Evolutionary conservation across 139 green algal genomes (phyloP), one percentile per base, ranked within the genome.

Genomic region (Haematococcus lacustris): DNA sequence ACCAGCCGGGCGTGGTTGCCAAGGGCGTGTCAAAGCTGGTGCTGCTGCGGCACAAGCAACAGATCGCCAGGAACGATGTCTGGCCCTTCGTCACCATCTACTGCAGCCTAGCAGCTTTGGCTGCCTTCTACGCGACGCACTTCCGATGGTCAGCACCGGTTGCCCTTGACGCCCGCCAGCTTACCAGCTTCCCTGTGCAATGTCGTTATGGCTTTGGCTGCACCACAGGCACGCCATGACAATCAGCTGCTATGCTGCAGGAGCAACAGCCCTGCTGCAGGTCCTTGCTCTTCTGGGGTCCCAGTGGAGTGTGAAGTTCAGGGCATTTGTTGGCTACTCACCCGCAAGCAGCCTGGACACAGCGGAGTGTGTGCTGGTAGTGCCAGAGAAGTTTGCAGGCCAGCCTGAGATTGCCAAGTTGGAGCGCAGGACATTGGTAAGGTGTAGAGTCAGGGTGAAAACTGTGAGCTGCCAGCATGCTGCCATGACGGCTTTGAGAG

Each of bases 401-500:
- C 78, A 40, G 17, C 81, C 74, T 62, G 88, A 91, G 51, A 76
- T 96, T 2, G 86, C 92, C 21, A 68, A 75, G 7, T 68, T 94
- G 72, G 73, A 89, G 35, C 65, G 78, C 0, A 71, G 84, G 4
- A 30, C 30, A 0, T 50, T 87, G 81, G 87, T 91, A 37, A 81
- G 21, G 41, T 4, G 3, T 50, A 70, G 65, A 1, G 32, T 21
- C 30, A 3, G 28, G n/a, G 57, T 62, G 35, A n/a, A 38, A 37
- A 60, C 64, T 57, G 41, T 79, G 41, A 43, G 4, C 53, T 32
- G 66, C 17, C 59, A 43, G 37, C 30, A 38, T 33, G n/a, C 37
- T 33, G 60, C 40, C 66, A 26, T 71, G 61, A 3, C 33, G 9
- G 30, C 43, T 32, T 38, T 64, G 40, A 28, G 5, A 62, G 6